Conservation (phyloP, 257 asterid genomes). For the Agastache rugosa region DNA sequence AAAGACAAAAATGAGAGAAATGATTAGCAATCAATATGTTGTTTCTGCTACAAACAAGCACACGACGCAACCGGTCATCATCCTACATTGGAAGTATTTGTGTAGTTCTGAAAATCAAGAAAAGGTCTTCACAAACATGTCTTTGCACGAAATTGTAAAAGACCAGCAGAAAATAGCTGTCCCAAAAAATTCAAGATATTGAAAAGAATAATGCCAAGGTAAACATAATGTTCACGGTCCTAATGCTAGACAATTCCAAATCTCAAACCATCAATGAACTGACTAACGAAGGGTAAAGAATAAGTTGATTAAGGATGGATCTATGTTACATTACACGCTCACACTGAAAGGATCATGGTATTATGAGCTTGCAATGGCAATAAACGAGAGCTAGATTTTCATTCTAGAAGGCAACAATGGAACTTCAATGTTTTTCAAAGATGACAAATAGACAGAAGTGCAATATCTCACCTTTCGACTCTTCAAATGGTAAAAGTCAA, state of each 20-base stretch:
- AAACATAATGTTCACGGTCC: neutral
- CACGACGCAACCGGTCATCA: conserved; percentile 20
- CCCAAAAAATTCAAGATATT: conserved; percentile 5
- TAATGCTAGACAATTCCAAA: conserved; percentile 9
- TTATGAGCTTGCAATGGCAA: neutral
- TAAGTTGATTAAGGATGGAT: neutral
- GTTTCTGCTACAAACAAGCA: conserved; percentile 21
- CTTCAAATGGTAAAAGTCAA: conserved; percentile 97
- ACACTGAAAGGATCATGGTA: conserved; percentile 7
- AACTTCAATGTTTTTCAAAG: conserved; percentile 26
- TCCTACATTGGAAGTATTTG: conserved; percentile 4
- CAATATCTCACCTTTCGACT: conserved; percentile 77
- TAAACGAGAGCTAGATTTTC: conserved; percentile 5
- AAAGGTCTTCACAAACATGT: neutral
- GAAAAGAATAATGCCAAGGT: conserved; percentile 1
- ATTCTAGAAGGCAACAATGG: conserved; percentile 15
- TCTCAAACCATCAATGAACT: conserved; percentile 1
- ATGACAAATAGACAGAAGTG: conserved; percentile 25
- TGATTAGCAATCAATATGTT: conserved; percentile 14
- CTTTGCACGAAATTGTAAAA: neutral
- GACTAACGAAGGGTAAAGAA: conserved; percentile 6
- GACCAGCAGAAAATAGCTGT: neutral
- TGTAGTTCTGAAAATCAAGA: conserved; percentile 16
- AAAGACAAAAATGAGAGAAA: conserved; percentile 30
- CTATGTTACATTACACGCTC: neutral